Base-by-base conservation (phyloP, 352 stramenopile genomes). In the Blastocystis sp. region DNA sequence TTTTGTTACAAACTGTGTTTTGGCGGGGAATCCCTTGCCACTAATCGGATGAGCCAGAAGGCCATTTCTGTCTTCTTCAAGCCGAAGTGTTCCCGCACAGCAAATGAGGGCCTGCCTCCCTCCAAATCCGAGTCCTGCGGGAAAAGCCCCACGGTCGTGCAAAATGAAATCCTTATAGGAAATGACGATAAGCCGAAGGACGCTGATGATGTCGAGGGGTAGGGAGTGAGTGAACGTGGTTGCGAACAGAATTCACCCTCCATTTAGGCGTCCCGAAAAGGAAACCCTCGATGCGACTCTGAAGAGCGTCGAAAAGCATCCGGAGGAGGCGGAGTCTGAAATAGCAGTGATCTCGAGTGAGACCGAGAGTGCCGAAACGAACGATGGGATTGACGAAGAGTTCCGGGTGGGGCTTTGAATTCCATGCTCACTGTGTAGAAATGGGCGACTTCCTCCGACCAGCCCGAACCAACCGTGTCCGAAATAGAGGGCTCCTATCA, bases 31-130 rank as follows among this genome's bases (percentile, higher is more conserved):
- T 17, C 14, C 48, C 48, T 7, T 17, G 14, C 14, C 48, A 56
- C 48, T 17, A 56, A 56, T 17, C 38, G n/a, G n/a, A 84, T 84
- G 74, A 84, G 74, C 66, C 74, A 66, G 60, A 41, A 28, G 2
- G 43, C 74, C 2, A 84, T 84, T 84, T 53, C 61, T 1, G 52
- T 69, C 53, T 84, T 70, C 48, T 84, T 84, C 74, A 84, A 84
- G 21, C 53, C 74, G 10, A 84, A 23, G 41, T 52, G 52, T 28
- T 43, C 10, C 64, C 7, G 34, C 10, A 11, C 2, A 4, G 53
- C 5, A 34, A 28, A 14, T 2, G 34, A 23, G 14, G 23, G 2
- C 4, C 41, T 56, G 48, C 9, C 38, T 40, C 48, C 28, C n/a
- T 23, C n/a, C 14, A 81, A 52, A 52, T 19, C n/a, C 11, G 52